A percentile compares a stretch with the other conserved stretches of the same genome.
Evolutionary conservation across 768 basidiomycete genomes (phyloP).

Genomic region (Sutorius australiensis): DNA sequence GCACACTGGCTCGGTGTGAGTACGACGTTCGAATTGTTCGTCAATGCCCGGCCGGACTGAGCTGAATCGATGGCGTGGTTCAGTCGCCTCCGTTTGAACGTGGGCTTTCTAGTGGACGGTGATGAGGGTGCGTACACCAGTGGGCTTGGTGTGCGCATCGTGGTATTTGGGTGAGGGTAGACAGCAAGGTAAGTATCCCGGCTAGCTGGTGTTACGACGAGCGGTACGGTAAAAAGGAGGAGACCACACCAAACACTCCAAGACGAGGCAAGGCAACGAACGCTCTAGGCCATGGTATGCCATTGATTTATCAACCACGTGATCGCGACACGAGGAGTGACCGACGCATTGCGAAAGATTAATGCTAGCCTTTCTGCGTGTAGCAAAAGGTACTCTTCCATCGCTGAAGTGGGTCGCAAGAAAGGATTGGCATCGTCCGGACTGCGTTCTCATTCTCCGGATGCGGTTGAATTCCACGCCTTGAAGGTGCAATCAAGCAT

Average conservation of each 20-base stretch:
- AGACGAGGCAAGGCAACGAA: background rate
- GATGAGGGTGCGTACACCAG: conserved; percentile 11
- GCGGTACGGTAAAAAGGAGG: background rate
- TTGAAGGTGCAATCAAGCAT: too few species aligned
- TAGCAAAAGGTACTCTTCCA: too few species aligned
- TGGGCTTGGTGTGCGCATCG: conserved; percentile 16
- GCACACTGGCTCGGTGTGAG: background rate
- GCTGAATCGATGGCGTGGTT: conserved; percentile 16
- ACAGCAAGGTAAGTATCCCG: background rate
- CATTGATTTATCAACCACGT: conserved; percentile 27
- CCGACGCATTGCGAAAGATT: too few species aligned
- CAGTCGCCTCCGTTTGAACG: conserved; percentile 26
- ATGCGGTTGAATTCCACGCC: too few species aligned
- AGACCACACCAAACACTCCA: background rate
- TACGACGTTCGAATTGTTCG: conserved; percentile 19
- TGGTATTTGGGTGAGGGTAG: background rate
- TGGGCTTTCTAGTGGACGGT: conserved; percentile 15
- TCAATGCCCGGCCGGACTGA: conserved; percentile 12
- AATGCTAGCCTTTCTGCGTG: too few species aligned
- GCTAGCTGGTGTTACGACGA: background rate
- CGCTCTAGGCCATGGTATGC: background rate
- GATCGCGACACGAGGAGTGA: conserved; percentile 22
- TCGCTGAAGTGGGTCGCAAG: too few species aligned
- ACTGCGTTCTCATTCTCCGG: too few species aligned
- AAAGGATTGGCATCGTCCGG: too few species aligned